These are phyloP conservation scores for Kodamaea fungicola DNA, from an alignment of 1,139 yeast genomes.

Conservation along the genomic window DNA sequence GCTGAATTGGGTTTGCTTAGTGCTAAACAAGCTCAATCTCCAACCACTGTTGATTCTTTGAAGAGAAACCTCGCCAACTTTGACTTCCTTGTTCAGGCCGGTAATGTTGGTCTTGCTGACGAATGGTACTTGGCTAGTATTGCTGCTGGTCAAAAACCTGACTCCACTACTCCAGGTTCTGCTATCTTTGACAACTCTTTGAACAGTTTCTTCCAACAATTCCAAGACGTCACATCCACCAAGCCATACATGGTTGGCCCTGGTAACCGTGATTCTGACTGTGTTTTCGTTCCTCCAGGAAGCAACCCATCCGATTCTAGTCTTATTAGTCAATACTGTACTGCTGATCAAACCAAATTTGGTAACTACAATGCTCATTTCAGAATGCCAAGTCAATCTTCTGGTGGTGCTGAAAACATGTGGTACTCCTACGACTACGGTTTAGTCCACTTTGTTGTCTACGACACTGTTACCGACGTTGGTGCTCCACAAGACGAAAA, in stretches of 20 bases:
- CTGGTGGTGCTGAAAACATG: constrained; percentile 4
- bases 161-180: constrained; percentile 1
- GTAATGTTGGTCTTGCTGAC: constrained; percentile 6
- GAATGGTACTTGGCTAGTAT: constrained; percentile 5
- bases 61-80: constrained; percentile 2
- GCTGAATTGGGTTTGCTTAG: constrained; percentile 6
- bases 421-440: constrained; percentile 7
- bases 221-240: constrained; percentile 3
- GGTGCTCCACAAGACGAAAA: constrained; percentile 5
- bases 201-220: constrained; percentile 4
- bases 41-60: constrained; percentile 5
- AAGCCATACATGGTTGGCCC: constrained; percentile 6
- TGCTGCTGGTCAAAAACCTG: constrained; percentile 1
- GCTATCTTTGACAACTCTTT: constrained; percentile 4
- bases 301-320: constrained; percentile 1
- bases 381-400: constrained; percentile 4
- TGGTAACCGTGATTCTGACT: constrained; percentile 7
- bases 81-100: constrained; percentile 5
- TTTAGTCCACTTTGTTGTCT: constrained; percentile 3
- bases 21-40: constrained; percentile 5
- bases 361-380: constrained; percentile 5
- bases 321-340: constrained; percentile 5
- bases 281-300: constrained; percentile 2
- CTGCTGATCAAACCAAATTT: constrained; percentile 6
- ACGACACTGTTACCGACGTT: constrained; percentile 6